Percentiles rank a stretch among this genome's conserved stretches.
phyloP scores from a whole-genome alignment of 2,329 filamentous ascomycete species.

The Venturia oleaginea region DNA sequence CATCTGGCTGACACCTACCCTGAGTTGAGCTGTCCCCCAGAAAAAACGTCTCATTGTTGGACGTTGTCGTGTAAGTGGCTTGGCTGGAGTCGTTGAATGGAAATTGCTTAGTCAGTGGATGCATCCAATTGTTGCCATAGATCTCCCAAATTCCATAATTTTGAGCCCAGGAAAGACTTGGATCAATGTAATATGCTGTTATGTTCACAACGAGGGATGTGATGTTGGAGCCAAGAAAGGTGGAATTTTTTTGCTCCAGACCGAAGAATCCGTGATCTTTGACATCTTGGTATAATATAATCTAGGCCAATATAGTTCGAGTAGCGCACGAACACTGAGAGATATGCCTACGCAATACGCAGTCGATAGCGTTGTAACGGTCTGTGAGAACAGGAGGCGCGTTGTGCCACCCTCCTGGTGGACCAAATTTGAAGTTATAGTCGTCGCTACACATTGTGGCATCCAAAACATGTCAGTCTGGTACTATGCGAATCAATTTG shows the following conservation, averaged over 20 bases:
- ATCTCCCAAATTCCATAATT: neutral
- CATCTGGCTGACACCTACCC: neutral
- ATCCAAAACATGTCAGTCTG: neutral
- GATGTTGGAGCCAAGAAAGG: neutral
- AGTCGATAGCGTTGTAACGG: neutral
- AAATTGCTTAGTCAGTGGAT: neutral
- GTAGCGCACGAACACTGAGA: neutral
- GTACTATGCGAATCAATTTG: no score
- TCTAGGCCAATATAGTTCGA: neutral
- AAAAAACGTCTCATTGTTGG: neutral
- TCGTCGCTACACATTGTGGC: neutral
- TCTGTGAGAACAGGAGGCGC: no score
- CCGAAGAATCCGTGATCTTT: neutral
- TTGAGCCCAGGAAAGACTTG: neutral
- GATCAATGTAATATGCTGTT: neutral
- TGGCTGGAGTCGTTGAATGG: neutral
- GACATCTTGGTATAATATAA: neutral
- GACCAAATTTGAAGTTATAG: neutral
- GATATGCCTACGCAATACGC: neutral
- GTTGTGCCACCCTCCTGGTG: no score
- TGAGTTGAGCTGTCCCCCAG: constrained; percentile 5
- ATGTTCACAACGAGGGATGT: neutral
- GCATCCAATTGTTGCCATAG: neutral
- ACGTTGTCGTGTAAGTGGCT: neutral
- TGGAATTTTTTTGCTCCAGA: neutral